A percentile compares a stretch with the other conserved stretches of the same genome.
Conservation (phyloP, 495 filamentous ascomycete genomes). For the Penicillium alfredii region DNA sequence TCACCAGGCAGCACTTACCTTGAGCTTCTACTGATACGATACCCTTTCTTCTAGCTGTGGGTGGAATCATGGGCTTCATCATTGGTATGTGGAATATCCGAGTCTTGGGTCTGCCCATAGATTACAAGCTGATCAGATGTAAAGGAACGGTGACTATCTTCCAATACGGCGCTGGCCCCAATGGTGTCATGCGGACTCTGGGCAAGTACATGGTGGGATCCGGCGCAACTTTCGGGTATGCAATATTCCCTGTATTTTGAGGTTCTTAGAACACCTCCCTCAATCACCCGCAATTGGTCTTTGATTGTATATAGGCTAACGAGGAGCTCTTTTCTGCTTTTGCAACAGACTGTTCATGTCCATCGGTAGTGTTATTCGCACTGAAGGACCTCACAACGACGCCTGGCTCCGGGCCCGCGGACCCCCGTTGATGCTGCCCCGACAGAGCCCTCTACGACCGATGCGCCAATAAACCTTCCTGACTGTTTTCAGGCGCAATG, state of each 20-base stretch:
- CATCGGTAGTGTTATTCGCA: constrained; percentile 91
- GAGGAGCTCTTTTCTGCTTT: not conserved
- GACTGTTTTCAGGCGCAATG: constrained; percentile 1
- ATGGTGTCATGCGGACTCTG: constrained; percentile 85
- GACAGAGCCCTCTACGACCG: constrained; percentile 32
- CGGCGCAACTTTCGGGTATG: constrained; percentile 91
- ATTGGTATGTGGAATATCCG: constrained; percentile 56
- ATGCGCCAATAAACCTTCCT: constrained; percentile 28
- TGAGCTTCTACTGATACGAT: constrained; percentile 10
- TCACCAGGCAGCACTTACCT: constrained; percentile 1
- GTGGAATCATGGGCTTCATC: constrained; percentile 94
- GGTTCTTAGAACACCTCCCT: not conserved
- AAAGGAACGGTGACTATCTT: constrained; percentile 89
- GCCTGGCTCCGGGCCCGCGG: constrained; percentile 44
- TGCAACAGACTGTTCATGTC: constrained; percentile 98
- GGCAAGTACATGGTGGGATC: constrained; percentile 98
- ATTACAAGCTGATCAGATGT: constrained; percentile 6
- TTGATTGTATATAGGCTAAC: constrained; percentile 13
- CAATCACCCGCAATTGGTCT: not conserved
- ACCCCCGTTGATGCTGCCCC: constrained; percentile 45
- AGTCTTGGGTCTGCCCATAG: not conserved
- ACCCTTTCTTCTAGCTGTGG: constrained; percentile 67
- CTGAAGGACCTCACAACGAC: constrained; percentile 56
- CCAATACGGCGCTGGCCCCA: constrained; percentile 85
- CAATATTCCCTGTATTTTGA: not conserved